A percentile compares a stretch with the other conserved stretches of the same genome.
These are phyloP conservation scores for Aspergillus coremiiformis DNA, from an alignment of 495 filamentous ascomycete genomes.

Conservation along the genomic window DNA sequence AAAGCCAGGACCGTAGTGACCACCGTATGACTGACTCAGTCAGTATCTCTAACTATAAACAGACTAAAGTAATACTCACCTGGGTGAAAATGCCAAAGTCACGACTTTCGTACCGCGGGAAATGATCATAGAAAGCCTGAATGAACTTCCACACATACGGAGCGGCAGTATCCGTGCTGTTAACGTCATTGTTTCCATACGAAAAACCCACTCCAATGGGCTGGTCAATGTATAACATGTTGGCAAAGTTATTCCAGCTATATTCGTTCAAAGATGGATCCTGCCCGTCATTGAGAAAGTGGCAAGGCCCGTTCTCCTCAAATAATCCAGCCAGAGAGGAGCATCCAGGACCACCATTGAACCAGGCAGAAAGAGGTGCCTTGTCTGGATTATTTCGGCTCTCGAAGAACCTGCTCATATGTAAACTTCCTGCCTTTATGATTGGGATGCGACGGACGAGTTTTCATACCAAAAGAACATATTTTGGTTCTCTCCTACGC, in stretches of 20 bases:
- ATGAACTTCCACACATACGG: slow-evolving; percentile 49
- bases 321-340: slow-evolving; percentile 50
- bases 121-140: slow-evolving; percentile 48
- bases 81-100: slow-evolving; percentile 48
- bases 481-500: slow-evolving; percentile 46
- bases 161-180: slow-evolving; percentile 43
- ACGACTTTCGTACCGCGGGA: slow-evolving; percentile 46
- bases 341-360: slow-evolving; percentile 52
- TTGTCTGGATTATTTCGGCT: slow-evolving; percentile 41
- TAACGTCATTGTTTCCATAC: slow-evolving; percentile 44
- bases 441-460: neutral
- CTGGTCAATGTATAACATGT: slow-evolving; percentile 50
- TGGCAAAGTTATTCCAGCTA: slow-evolving; percentile 45
- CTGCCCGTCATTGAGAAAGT: slow-evolving; percentile 42
- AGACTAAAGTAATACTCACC: too few relatives aligned
- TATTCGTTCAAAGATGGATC: slow-evolving; percentile 42
- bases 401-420: slow-evolving; percentile 37
- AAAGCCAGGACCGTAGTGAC: slow-evolving; percentile 49
- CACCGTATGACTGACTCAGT: slow-evolving; percentile 43
- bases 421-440: neutral
- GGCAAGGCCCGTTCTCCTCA: slow-evolving; percentile 50
- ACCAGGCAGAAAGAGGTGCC: slow-evolving; percentile 46
- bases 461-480: slow-evolving; percentile 47
- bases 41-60: neutral
- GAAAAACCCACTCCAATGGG: slow-evolving; percentile 49